These are phyloP conservation scores for Arthrinium phaeospermum DNA, from an alignment of 2,329 filamentous ascomycete genomes.

Conservation along the genomic window DNA sequence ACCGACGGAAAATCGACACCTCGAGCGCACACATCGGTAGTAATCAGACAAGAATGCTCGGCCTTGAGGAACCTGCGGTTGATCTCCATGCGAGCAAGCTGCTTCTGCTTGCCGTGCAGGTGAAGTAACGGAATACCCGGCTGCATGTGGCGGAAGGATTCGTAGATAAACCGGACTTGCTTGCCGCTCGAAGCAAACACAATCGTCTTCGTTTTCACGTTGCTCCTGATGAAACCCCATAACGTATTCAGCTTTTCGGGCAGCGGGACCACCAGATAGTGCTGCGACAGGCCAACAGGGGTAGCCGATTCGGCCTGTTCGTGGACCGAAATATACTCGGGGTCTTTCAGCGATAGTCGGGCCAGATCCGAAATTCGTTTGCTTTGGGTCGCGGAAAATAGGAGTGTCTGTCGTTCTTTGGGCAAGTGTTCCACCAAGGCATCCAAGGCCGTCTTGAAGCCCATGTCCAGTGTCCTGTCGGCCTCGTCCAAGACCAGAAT, in stretches of 20 bases:
- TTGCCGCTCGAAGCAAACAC: slow-evolving; percentile 96
- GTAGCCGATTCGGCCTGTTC: slow-evolving; percentile 81
- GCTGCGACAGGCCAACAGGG: slow-evolving; percentile 83
- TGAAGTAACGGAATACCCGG: slow-evolving; percentile 93
- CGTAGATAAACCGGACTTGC: slow-evolving; percentile 94
- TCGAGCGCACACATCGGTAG: slow-evolving; percentile 92
- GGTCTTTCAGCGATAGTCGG: slow-evolving; percentile 83
- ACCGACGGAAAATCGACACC: slow-evolving; percentile 96
- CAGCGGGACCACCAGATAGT: slow-evolving; percentile 86
- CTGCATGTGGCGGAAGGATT: slow-evolving; percentile 89
- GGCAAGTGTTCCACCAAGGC: slow-evolving; percentile 93
- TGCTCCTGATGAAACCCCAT: slow-evolving; percentile 89
- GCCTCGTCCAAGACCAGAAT: slow-evolving; percentile 95
- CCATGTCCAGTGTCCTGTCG: slow-evolving; percentile 97
- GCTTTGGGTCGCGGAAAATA: slow-evolving; percentile 97
- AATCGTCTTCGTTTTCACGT: slow-evolving; percentile 91
- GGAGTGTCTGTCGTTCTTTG: slow-evolving; percentile 82
- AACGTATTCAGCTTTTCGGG: slow-evolving; percentile 90
- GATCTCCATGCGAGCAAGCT: slow-evolving; percentile 85
- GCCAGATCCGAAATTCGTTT: slow-evolving; percentile 93
- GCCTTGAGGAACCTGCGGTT: slow-evolving; percentile 81
- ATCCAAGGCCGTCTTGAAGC: slow-evolving; percentile 88
- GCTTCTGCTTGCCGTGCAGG: slow-evolving; percentile 92
- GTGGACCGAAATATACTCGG: slow-evolving; percentile 95
- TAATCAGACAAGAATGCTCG: slow-evolving; percentile 87